Base-by-base conservation (phyloP, 768 basidiomycete genomes). In the Rhodotorula taiwanensis region DNA sequence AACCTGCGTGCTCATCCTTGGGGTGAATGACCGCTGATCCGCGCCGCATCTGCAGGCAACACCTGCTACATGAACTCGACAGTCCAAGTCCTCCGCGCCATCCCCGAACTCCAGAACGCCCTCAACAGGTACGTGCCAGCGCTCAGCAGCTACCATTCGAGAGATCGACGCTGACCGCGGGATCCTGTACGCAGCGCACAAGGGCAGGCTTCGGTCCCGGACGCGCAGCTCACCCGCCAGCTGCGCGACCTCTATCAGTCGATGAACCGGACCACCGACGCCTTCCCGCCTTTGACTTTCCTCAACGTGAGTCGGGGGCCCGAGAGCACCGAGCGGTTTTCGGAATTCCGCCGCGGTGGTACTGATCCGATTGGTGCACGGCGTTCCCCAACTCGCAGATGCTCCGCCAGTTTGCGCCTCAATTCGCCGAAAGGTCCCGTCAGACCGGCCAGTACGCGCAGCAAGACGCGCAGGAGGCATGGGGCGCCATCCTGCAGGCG, bases 1-100 rank as follows among this genome's bases (percentile, higher is more conserved):
- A 21, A 6, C 45, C 62, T 44, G 15, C 48, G 54, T 63, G 6
- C 55, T 45, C 39, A 9, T 85, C 71, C 45, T 81, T 60, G 11
- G 34, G 27, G 27, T 18, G 27, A 11, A 5, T 7, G 20, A 20
- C n/a, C n/a, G n/a, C n/a, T n/a, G n/a, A n/a, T n/a, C n/a, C n/a
- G n/a, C n/a, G n/a, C n/a, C n/a, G n/a, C n/a, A n/a, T n/a, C n/a
- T n/a, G 78, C 93, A 42, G 92, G 94, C 41, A 97, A 97, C 74
- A 97, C 93, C 0, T 97, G 94, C 73, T 99, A 99, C 77, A 90
- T 97, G 86, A 98, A 94, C 74, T 84, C 95, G 1, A 90, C 89
- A 3, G 79, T 98, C 2, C 95, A 99, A 78, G 86, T 88, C n/a
- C 81, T 99, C 66, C 87, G 90, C 28, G 84, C 88, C 6, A 86